phyloP scores from a whole-genome alignment of 2,329 filamentous ascomycete species.

The Calonectria hawksworthii region DNA sequence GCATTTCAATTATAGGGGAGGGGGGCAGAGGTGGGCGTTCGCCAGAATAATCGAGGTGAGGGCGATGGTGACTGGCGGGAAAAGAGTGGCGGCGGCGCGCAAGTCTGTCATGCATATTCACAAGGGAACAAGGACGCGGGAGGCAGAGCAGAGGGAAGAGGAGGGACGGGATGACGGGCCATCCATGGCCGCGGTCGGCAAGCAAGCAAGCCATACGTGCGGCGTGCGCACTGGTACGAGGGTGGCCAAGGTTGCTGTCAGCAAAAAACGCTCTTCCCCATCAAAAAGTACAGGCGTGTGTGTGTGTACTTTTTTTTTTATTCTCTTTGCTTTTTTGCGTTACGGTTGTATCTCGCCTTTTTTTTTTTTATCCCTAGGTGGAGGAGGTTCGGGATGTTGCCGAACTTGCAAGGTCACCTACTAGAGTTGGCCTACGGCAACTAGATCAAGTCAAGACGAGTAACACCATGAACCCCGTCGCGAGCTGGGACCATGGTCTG shows the following conservation, averaged over 20 bases:
- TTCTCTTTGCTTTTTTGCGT: neutral
- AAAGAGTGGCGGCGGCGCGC: conserved; percentile 26
- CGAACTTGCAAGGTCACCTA: conserved; percentile 16
- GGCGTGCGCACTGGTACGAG: conserved; percentile 16
- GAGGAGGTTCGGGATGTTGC: conserved; percentile 23
- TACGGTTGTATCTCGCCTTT: neutral
- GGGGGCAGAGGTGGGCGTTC: neutral
- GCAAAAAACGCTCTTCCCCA: conserved; percentile 23
- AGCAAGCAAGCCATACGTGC: conserved; percentile 28
- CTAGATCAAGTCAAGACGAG: neutral
- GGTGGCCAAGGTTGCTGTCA: conserved; percentile 21
- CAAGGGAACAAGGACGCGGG: neutral
- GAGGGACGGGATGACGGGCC: conserved; percentile 29
- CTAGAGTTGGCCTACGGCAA: conserved; percentile 22
- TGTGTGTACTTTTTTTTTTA: neutral
- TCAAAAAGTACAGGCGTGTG: conserved; percentile 9
- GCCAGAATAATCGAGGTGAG: neutral
- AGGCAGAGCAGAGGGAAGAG: conserved; percentile 14
- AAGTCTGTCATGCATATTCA: conserved; percentile 41
- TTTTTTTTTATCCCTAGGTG: neutral
- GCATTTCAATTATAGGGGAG: neutral
- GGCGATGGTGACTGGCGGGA: conserved; percentile 17
- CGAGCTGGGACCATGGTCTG: neutral
- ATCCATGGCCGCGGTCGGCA: conserved; percentile 18
- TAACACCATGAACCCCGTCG: conserved; percentile 2